These are phyloP conservation scores for Candida gorgasii DNA, from an alignment of 805 yeast genomes.

Conservation along the genomic window DNA sequence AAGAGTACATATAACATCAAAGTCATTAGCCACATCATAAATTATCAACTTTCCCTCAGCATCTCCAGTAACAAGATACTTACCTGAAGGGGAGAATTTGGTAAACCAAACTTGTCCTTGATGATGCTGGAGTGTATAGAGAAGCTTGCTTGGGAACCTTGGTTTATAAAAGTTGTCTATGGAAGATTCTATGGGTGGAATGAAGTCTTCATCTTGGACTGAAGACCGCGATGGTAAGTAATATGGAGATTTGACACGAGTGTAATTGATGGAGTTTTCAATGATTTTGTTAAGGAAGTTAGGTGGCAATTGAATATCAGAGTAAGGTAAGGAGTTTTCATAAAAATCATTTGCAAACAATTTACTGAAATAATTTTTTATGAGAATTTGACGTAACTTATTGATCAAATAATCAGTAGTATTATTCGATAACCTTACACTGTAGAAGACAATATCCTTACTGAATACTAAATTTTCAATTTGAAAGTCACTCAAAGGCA, in stretches of 20 bases:
- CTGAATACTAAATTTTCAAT: slow-evolving; percentile 14
- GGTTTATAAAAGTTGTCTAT: slow-evolving; percentile 18
- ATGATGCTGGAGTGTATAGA: slow-evolving; percentile 53
- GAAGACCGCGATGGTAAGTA: slow-evolving; percentile 29
- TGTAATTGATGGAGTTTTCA: slow-evolving; percentile 13
- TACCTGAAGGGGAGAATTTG: slow-evolving; percentile 76
- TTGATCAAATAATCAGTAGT: slow-evolving; percentile 9
- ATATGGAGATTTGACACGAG: slow-evolving; percentile 20
- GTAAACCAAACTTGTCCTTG: slow-evolving; percentile 82
- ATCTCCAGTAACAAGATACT: slow-evolving; percentile 73
- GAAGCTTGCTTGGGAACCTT: slow-evolving; percentile 49
- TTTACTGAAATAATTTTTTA: slow-evolving; percentile 10
- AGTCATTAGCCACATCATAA: slow-evolving; percentile 58
- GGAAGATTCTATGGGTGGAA: slow-evolving; percentile 17
- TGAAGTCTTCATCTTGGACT: slow-evolving; percentile 8
- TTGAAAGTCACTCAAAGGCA: slow-evolving; percentile 16
- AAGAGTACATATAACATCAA: slow-evolving; percentile 31
- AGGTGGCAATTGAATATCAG: slow-evolving; percentile 19
- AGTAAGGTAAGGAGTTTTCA: slow-evolving; percentile 16
- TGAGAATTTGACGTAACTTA: slow-evolving; percentile 11
- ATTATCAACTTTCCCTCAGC: slow-evolving; percentile 63
- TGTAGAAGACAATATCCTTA: slow-evolving; percentile 12
- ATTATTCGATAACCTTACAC: slow-evolving; percentile 7
- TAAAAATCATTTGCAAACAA: slow-evolving; percentile 16
- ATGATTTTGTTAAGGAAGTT: slow-evolving; percentile 26